Conservation (phyloP, 495 filamentous ascomycete genomes). For the Penicillium antarcticum region DNA sequence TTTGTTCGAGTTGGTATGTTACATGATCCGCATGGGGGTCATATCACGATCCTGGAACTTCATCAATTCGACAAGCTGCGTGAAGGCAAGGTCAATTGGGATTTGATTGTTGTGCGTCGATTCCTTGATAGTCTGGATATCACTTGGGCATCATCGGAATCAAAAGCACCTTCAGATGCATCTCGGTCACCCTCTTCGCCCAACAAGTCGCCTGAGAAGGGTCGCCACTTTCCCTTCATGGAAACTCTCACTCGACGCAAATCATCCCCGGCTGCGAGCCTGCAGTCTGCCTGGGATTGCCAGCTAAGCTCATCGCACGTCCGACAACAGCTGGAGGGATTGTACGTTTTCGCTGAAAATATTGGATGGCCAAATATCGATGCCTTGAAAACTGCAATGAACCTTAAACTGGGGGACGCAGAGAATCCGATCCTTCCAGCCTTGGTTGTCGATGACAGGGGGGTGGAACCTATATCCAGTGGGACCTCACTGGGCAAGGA, state of each 20-base stretch:
- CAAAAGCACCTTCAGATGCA: background rate
- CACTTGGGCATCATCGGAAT: constrained; percentile 20
- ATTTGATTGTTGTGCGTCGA: constrained; percentile 67
- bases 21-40: constrained; percentile 44
- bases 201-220: constrained; percentile 24
- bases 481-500: constrained; percentile 10
- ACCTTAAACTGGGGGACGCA: constrained; percentile 13
- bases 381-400: constrained; percentile 24
- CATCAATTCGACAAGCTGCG: constrained; percentile 61
- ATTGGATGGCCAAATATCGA: constrained; percentile 49
- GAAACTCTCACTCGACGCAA: constrained; percentile 24
- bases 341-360: constrained; percentile 47
- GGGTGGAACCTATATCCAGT: background rate
- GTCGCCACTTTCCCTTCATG: constrained; percentile 23
- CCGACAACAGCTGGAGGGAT: constrained; percentile 46
- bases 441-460: background rate
- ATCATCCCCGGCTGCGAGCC: constrained; percentile 13
- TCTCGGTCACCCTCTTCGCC: background rate
- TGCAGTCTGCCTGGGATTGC: constrained; percentile 33
- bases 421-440: constrained; percentile 5
- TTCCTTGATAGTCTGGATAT: constrained; percentile 71
- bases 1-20: constrained; percentile 54
- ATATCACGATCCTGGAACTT: constrained; percentile 57
- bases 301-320: constrained; percentile 36
- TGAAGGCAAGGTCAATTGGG: constrained; percentile 73